Evolutionary conservation across 1,284 basidiomycete species (phyloP), one percentile per base, ranked within the genome.

Genomic region (Ustilago cynodontis): DNA sequence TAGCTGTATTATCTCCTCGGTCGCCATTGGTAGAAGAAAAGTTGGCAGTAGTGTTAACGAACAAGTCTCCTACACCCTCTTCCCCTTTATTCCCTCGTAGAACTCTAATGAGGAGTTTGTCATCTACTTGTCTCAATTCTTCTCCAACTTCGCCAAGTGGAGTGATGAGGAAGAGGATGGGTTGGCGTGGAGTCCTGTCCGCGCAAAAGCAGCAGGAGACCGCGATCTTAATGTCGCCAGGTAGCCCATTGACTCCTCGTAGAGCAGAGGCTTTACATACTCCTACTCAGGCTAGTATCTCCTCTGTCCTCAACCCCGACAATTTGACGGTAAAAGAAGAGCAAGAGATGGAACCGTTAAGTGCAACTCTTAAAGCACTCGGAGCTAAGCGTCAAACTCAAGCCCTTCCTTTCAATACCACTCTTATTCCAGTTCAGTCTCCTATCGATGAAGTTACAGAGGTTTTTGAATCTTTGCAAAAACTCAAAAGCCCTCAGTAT

Each of bases 51-150:
- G 10, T 70, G 47, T 39, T 67, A 24, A 61, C 41, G n/a, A 59
- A 54, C 58, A 60, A 47, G 33, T 64, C 67, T 9, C 63, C 71
- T 3, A 65, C 62, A 1, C 66, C 66, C 3, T 60, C 67, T 2
- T 67, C 72, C 1, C 67, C 72, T 3, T 22, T 75, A n/a, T 74
- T 74, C 18, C 63, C 72, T 16, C 67, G 60, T 0, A 59, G 67
- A 1, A 71, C 64, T 8, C 47, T 75, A 9, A 59, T 75, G 37
- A 64, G 72, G 7, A 70, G 72, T 18, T 24, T 75, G 0, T 75
- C 72, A 14, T 64, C 64, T 0, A 70, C 72, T 8, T 75, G 72
- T 33, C 16, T 75, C 43, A 22, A 22, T n/a, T 1, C 47, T 8
- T 13, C 45, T 5, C 13, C 54, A n/a, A 37, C 14, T 11, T 70